Percentiles rank a stretch among this genome's conserved stretches.
phyloP scores from a whole-genome alignment of 768 basidiomycete species.

The Lactifluus echinatus region DNA sequence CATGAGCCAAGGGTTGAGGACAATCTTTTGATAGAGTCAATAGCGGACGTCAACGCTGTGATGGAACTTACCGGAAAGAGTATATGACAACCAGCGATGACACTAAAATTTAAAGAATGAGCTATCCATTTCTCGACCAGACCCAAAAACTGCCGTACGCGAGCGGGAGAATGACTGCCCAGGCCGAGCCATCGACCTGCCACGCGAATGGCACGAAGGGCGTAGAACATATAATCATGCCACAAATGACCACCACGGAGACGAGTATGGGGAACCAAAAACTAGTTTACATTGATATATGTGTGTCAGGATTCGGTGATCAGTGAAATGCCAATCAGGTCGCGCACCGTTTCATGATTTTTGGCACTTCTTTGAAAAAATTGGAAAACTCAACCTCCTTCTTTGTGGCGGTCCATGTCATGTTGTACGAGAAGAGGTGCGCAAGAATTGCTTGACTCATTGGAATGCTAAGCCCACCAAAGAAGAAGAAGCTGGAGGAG shows the following conservation, averaged over 20 bases:
- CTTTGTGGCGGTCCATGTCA: slow-evolving; percentile 69
- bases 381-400: slow-evolving; percentile 85
- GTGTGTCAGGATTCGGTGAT: background rate
- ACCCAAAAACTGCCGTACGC: slow-evolving; percentile 36
- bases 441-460: slow-evolving; percentile 56
- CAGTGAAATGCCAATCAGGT: background rate
- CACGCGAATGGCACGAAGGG: slow-evolving; percentile 55
- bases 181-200: slow-evolving; percentile 49
- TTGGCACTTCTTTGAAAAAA: slow-evolving; percentile 86
- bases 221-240: slow-evolving; percentile 46
- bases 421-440: slow-evolving; percentile 69
- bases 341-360: slow-evolving; percentile 54
- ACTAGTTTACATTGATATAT: background rate
- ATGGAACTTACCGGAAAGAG: slow-evolving; percentile 60
- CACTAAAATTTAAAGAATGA: slow-evolving; percentile 26
- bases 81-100: slow-evolving; percentile 58
- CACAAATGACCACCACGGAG: slow-evolving; percentile 43
- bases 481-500: slow-evolving; percentile 60
- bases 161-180: slow-evolving; percentile 74
- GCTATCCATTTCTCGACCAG: background rate
- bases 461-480: slow-evolving; percentile 66
- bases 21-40: slow-evolving; percentile 38
- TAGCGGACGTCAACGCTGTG: background rate
- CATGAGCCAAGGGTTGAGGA: slow-evolving; percentile 86
- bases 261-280: slow-evolving; percentile 62